These are phyloP conservation scores for Ustilago bromivora DNA, from an alignment of 1,284 basidiomycete genomes.

Conservation along the genomic window DNA sequence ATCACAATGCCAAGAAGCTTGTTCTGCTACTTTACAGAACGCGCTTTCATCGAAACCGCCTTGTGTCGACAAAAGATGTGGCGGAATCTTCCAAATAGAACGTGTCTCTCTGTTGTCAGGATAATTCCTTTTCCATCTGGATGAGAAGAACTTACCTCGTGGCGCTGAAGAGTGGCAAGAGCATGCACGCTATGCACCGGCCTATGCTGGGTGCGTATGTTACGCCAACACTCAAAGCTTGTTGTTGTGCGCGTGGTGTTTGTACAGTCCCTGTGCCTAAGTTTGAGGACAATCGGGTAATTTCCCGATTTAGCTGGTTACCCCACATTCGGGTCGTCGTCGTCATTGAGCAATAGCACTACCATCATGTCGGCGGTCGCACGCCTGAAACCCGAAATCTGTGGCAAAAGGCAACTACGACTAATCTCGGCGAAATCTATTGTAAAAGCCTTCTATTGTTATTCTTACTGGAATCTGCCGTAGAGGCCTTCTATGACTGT, in stretches of 20 bases:
- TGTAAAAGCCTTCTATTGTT: too few species aligned
- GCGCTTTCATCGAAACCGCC: background rate
- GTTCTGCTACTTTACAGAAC: background rate
- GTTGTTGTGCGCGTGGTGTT: background rate
- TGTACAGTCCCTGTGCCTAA: too few species aligned
- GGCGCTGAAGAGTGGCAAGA: background rate
- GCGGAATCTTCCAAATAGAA: background rate
- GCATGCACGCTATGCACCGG: background rate
- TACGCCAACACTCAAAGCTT: background rate
- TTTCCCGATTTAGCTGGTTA: too few species aligned
- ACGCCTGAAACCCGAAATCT: too few species aligned
- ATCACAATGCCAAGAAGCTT: background rate
- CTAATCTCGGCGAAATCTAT: too few species aligned
- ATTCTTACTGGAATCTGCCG: too few species aligned
- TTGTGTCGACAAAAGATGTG: background rate
- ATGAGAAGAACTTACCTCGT: conserved; percentile 3
- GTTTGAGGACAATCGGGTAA: too few species aligned
- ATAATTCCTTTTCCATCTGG: conserved; percentile 12
- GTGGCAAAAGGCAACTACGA: too few species aligned
- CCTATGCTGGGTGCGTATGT: background rate
- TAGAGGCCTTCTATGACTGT: too few species aligned
- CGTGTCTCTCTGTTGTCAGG: background rate
- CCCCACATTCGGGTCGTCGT: too few species aligned
- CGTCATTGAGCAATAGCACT: too few species aligned
- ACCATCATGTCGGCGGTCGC: too few species aligned